Conservation (phyloP, 305 asterid species). For the Solanum aculeatissimum region DNA sequence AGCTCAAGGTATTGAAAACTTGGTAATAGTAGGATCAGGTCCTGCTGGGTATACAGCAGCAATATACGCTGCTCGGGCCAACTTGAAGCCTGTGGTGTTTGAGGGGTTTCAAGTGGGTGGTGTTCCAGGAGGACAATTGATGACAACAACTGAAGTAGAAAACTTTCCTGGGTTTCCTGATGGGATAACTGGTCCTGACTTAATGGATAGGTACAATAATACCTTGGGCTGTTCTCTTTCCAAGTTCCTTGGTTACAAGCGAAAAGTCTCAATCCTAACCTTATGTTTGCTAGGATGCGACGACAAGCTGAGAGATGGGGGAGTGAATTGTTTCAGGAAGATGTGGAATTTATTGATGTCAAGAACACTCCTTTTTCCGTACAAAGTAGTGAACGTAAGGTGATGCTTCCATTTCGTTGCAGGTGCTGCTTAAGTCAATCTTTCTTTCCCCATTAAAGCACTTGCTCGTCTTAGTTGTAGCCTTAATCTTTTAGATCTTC, state of each 20-base stretch:
- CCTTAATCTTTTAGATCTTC: neutral
- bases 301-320: slow-evolving; percentile 98
- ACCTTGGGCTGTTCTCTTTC: neutral
- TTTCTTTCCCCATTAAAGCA: neutral
- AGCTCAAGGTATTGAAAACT: neutral
- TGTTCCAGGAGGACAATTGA: slow-evolving; percentile 95
- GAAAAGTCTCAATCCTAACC: neutral
- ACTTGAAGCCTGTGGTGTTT: slow-evolving; percentile 80
- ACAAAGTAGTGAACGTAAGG: slow-evolving; percentile 89
- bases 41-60: slow-evolving; percentile 98
- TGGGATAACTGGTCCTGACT: slow-evolving; percentile 93
- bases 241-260: neutral
- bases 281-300: slow-evolving; percentile 50
- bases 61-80: slow-evolving; percentile 89
- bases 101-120: slow-evolving; percentile 95
- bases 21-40: slow-evolving; percentile 25
- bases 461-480: neutral
- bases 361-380: slow-evolving; percentile 71
- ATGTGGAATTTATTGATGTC: slow-evolving; percentile 77
- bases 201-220: slow-evolving; percentile 40
- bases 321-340: slow-evolving; percentile 85
- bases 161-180: slow-evolving; percentile 96
- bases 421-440: neutral
- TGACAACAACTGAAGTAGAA: slow-evolving; percentile 96
- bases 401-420: slow-evolving; percentile 19